Base-by-base conservation (phyloP, 2,329 filamentous ascomycete genomes). In the Aspergillus spinulosporus region DNA sequence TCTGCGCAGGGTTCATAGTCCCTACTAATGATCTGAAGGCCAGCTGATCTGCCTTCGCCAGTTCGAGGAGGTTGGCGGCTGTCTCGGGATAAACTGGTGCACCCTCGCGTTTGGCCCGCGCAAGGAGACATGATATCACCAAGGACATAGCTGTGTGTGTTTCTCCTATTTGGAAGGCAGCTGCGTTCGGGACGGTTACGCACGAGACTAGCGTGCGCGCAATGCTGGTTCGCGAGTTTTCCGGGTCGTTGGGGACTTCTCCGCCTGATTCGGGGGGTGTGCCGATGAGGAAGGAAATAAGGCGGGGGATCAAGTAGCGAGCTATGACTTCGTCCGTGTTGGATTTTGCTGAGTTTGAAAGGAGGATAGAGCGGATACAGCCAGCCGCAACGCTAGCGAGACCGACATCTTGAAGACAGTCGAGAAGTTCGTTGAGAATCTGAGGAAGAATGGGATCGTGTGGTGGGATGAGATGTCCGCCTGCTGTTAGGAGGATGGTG, bases 401-500 rank as follows among this genome's bases (percentile, higher is more conserved):
- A 3, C 78, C 78, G 4, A 80, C 70, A 53, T 82, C 79, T 51
- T 79, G 74, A 21, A 99, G 82, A 71, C 92, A 96, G 67, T 96
- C 93, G 37, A 93, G 77, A 15, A 96, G 75, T 75, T 96, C 91
- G 62, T 89, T 84, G 3, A 96, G 79, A 65, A 92, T 92, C 53
- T 85, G 84, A 26, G 81, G 78, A 44, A 96, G 83, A 1, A 95
- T 80, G 6, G 88, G 84, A 64, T 97, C 92, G 42, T 83, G 84
- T 0, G 89, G 83, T 0, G 86, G 84, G 54, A 97, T 82, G 43
- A 87, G 82, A 62, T 89, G 89, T 58, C 85, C 82, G 5, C 90
- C 89, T 40, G 88, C 88, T 6, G 91, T 96, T 58, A 99, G 86
- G 6, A 99, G 82, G 58, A 99, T 89, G 0, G 94, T 96, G 46